Base-by-base conservation (phyloP, 2,329 filamentous ascomycete species). In the Whalleya microplaca region DNA sequence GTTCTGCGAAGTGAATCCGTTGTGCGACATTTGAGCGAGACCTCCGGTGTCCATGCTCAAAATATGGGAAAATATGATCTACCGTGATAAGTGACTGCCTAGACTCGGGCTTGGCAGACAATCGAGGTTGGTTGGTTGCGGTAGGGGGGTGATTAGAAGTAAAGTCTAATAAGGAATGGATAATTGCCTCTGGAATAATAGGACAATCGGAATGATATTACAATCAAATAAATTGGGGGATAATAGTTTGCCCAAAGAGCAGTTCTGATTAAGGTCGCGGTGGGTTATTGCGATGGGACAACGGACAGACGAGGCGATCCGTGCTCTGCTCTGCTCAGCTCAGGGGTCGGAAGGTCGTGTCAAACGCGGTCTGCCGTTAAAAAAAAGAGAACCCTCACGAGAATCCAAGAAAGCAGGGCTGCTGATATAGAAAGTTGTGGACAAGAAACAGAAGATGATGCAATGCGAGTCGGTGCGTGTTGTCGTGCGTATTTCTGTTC, bases 21-120 rank as follows among this genome's bases (percentile, higher is more conserved):
- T 91, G 82, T 92, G 94, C 80, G 92, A 91, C 94, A 98, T 98
- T 85, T 96, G 92, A 95, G 92, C 89, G 82, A 96, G 91, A 95
- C 92, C 92, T 85, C 94, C 94, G 86, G 94, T 88, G 94, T 96
- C 90, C 89, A 96, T 67, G 76, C 78, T 82, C 79, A 78, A 71
- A 67, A 52, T 61, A 46, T 50, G 47, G 52, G 60, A 54, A 59
- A 53, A 51, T 57, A 32, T 53, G 27, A 61, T 58, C 48, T 58
- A 62, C 63, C 58, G 57, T 62, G 55, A 54, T 48, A 56, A 50
- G 14, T 37, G 53, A 60, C 50, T 66, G 51, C 61, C 64, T 52
- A 21, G 40, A 42, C 44, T 53, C 54, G 51, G 51, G 64, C 56
- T 51, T 59, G 54, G 56, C 58, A 59, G 62, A 56, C 51, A 27